These are phyloP conservation scores for Alternaria rosae DNA, from an alignment of 2,329 filamentous ascomycete genomes.

Conservation along the genomic window DNA sequence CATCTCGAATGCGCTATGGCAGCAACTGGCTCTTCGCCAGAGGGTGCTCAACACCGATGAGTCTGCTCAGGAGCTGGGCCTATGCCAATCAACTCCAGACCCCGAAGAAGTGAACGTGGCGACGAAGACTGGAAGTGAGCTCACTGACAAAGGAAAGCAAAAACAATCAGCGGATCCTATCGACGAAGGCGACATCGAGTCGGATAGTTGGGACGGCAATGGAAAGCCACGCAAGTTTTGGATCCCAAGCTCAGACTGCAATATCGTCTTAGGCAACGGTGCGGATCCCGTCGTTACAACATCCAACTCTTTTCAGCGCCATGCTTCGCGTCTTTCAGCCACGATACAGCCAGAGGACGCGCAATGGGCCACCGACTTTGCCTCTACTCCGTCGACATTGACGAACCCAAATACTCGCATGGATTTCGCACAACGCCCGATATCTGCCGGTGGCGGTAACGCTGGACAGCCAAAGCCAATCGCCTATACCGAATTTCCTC, in stretches of 20 bases:
- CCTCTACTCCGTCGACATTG: constrained; percentile 54
- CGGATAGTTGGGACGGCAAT: constrained; percentile 63
- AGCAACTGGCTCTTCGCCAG: constrained; percentile 64
- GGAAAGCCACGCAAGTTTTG: constrained; percentile 64
- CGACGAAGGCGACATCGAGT: constrained; percentile 50
- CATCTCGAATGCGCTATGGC: constrained; percentile 64
- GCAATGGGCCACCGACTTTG: constrained; percentile 64
- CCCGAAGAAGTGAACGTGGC: constrained; percentile 26
- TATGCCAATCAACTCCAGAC: constrained; percentile 55
- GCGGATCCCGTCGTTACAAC: constrained; percentile 61
- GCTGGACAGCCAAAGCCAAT: constrained; percentile 50
- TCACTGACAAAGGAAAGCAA: constrained; percentile 55
- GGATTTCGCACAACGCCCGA: constrained; percentile 40
- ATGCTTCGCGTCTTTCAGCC: constrained; percentile 58
- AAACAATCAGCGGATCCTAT: constrained; percentile 31
- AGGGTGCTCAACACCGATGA: constrained; percentile 62
- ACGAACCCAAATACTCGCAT: constrained; percentile 44
- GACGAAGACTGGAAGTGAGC: constrained; percentile 30
- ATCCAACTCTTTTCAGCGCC: constrained; percentile 54
- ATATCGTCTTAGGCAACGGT: constrained; percentile 63
- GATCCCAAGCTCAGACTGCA: constrained; percentile 64
- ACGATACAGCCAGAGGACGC: constrained; percentile 63
- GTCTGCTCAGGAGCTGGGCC: constrained; percentile 60
- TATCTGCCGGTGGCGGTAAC: constrained; percentile 46
- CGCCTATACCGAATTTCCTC: constrained; percentile 63